phyloP scores from a whole-genome alignment of 1,284 basidiomycete species.

The Coniophora puteana region DNA sequence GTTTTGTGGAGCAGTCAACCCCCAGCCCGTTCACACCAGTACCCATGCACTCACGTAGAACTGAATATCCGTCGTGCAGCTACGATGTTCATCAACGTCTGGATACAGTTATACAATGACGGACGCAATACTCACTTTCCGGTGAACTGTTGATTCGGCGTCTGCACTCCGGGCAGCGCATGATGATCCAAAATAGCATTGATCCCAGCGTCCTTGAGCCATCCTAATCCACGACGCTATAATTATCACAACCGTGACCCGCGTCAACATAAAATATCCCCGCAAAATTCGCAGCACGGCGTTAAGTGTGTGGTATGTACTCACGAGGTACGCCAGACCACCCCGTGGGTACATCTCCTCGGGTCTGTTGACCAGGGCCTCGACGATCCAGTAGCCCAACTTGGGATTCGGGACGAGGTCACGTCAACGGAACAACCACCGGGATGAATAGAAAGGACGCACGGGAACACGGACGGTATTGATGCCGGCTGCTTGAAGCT shows the following conservation, averaged over 20 bases:
- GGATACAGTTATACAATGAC: conserved; percentile 5
- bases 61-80: conserved; percentile 65
- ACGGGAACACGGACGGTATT: conserved; percentile 78
- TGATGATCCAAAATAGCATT: conserved; percentile 71
- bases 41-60: conserved; percentile 64
- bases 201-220: conserved; percentile 60
- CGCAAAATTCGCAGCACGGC: background rate
- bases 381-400: conserved; percentile 81
- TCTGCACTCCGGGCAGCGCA: conserved; percentile 69
- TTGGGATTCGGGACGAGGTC: conserved; percentile 25
- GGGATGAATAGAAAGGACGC: conserved; percentile 18
- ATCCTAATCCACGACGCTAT: conserved; percentile 57
- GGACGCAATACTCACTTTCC: conserved; percentile 44
- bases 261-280: too few species aligned
- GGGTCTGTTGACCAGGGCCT: conserved; percentile 58
- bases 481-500: conserved; percentile 49
- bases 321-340: conserved; percentile 60
- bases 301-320: conserved; percentile 12
- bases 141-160: conserved; percentile 56
- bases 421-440: background rate
- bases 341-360: conserved; percentile 67
- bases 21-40: background rate
- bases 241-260: too few species aligned
- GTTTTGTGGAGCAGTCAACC: background rate
- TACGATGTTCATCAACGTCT: conserved; percentile 14